A percentile compares a stretch with the other conserved stretches of the same genome.
Conservation (phyloP, 1,284 basidiomycete species). For the Austroboletus novae-zelandiae region DNA sequence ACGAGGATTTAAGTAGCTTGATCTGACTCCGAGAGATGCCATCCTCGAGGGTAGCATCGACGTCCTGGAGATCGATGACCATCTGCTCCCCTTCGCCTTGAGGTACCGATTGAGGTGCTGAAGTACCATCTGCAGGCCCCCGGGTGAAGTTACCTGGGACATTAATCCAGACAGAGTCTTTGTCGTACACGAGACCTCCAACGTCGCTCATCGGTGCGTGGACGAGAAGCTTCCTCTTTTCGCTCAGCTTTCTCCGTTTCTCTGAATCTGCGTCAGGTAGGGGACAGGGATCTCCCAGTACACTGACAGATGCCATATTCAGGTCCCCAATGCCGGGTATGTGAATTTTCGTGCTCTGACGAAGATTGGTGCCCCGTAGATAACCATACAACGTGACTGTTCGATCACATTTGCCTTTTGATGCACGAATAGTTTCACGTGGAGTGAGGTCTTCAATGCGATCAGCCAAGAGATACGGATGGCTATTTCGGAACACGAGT, state of each 20-base stretch:
- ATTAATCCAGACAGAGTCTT: constrained; percentile 98
- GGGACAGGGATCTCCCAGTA: constrained; percentile 92
- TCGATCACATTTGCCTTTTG: constrained; percentile 86
- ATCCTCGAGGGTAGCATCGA: constrained; percentile 79
- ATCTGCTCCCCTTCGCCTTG: constrained; percentile 95
- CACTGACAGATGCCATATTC: constrained; percentile 69
- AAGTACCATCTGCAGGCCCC: constrained; percentile 55
- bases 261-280: constrained; percentile 91
- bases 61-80: constrained; percentile 96
- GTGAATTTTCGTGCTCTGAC: constrained; percentile 83
- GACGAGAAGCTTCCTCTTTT: constrained; percentile 90
- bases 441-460: constrained; percentile 94
- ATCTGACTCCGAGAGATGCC: constrained; percentile 81
- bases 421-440: constrained; percentile 74
- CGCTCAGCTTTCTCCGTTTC: constrained; percentile 89
- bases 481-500: constrained; percentile 91
- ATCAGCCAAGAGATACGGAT: constrained; percentile 96
- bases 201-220: constrained; percentile 99
- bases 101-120: constrained; percentile 50
- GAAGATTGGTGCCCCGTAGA: constrained; percentile 87
- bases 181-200: constrained; percentile 96
- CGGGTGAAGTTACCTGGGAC: constrained; percentile 92
- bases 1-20: constrained; percentile 82
- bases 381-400: constrained; percentile 95
- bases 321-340: constrained; percentile 94